These are phyloP conservation scores for Patellifolia procumbens DNA, from an alignment of 179 eudicot genomes.

Conservation along the genomic window DNA sequence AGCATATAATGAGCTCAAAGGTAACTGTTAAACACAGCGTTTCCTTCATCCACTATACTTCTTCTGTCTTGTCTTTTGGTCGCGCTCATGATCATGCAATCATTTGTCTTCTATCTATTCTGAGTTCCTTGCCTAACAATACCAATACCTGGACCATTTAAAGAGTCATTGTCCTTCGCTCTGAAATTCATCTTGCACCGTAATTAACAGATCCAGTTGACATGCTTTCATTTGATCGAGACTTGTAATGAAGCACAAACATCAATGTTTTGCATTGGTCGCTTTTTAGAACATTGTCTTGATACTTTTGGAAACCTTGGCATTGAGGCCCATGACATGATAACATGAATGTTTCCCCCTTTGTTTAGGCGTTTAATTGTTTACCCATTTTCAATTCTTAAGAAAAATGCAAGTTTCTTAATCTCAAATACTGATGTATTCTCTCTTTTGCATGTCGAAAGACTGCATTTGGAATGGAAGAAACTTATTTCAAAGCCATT, in stretches of 20 bases:
- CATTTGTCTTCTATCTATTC: too few species aligned
- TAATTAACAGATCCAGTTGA: neutral
- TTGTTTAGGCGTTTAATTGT: neutral
- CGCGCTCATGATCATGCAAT: neutral
- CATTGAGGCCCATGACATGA: neutral
- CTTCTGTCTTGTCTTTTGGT: constrained; percentile 7
- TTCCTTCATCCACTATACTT: neutral
- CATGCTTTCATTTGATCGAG: neutral
- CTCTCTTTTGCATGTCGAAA: constrained; percentile 27
- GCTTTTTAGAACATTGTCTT: neutral
- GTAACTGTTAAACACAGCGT: constrained; percentile 31
- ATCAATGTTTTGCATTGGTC: neutral
- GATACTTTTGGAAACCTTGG: neutral
- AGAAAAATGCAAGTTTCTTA: neutral
- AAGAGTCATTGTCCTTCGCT: neutral
- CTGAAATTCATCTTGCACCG: neutral
- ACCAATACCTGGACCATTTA: neutral
- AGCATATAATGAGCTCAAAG: constrained; percentile 68
- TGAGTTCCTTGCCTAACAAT: too few species aligned
- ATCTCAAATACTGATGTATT: constrained; percentile 4
- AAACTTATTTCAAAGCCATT: constrained; percentile 63
- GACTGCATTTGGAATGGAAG: constrained; percentile 53
- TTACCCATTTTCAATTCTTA: neutral
- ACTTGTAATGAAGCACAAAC: neutral
- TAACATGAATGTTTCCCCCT: neutral